Conservation (phyloP, 805 yeast genomes). For the Yamadazyma nakazawae region DNA sequence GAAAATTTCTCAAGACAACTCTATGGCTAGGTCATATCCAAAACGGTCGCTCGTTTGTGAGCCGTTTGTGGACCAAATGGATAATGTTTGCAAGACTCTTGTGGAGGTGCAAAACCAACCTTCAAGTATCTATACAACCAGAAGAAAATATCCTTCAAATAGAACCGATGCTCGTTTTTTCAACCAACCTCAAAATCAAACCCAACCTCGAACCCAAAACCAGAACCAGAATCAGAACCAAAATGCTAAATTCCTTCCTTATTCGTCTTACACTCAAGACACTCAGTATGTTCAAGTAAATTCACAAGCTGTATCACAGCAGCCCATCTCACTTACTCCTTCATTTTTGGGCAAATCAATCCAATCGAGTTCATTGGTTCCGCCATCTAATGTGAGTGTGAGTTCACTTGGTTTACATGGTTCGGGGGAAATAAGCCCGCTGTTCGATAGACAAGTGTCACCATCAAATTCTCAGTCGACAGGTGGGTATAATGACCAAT, state of each 20-base stretch:
- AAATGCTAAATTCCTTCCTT: neutral
- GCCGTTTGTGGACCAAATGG: conserved; percentile 34
- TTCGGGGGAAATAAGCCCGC: neutral
- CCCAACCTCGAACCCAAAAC: neutral
- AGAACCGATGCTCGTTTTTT: neutral
- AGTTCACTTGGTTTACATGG: neutral
- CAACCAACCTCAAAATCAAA: neutral
- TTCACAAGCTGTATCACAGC: neutral
- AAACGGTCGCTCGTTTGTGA: conserved; percentile 25
- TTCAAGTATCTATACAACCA: conserved; percentile 5
- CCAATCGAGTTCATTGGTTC: neutral
- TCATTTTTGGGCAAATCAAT: neutral
- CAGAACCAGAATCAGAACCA: neutral
- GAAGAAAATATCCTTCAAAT: conserved; percentile 1
- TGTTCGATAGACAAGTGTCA: neutral
- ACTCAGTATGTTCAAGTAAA: neutral
- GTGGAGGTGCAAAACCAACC: conserved; percentile 36
- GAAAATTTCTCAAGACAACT: conserved; percentile 1
- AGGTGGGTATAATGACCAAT: neutral
- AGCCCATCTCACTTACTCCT: neutral
- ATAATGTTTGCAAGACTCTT: conserved; percentile 27
- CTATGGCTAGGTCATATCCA: conserved; percentile 15
- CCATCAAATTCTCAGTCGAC: neutral
- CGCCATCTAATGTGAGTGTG: neutral
- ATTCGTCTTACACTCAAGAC: neutral